Conservation (phyloP, 768 basidiomycete species). For the Leccinum imitatum region DNA sequence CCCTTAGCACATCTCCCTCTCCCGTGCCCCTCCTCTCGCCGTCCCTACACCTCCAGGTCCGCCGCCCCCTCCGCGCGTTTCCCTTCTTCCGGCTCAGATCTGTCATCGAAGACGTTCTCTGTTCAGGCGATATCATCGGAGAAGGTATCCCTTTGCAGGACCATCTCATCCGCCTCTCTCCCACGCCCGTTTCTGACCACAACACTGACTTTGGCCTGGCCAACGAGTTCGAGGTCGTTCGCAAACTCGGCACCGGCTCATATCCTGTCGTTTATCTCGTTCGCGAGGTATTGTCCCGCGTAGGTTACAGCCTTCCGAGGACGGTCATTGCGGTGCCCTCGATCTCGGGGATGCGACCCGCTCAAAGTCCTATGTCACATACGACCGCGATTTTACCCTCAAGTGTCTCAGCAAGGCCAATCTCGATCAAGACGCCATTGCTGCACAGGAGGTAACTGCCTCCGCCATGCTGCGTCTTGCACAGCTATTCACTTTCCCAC, state of each 20-base stretch:
- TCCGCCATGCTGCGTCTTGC: conserved; percentile 8
- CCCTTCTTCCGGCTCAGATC: conserved; percentile 30
- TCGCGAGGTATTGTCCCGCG: conserved; percentile 57
- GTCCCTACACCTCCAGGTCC: conserved; percentile 38
- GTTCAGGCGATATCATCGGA: conserved; percentile 71
- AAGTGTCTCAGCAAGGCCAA: conserved; percentile 96
- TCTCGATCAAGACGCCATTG: conserved; percentile 83
- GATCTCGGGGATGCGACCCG: conserved; percentile 46
- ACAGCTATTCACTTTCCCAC: conserved; percentile 9
- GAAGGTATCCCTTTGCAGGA: conserved; percentile 66
- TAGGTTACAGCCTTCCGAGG: conserved; percentile 42
- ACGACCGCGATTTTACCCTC: conserved; percentile 88
- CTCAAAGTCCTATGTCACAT: conserved; percentile 42
- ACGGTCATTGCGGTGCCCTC: conserved; percentile 54
- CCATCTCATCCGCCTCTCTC: conserved; percentile 63
- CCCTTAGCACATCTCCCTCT: conserved; percentile 32
- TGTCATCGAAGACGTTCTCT: conserved; percentile 52
- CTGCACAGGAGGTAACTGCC: conserved; percentile 78
- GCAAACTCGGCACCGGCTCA: conserved; percentile 82
- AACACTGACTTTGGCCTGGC: conserved; percentile 49
- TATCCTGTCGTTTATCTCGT: conserved; percentile 96
- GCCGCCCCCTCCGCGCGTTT: conserved; percentile 24
- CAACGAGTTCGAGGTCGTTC: conserved; percentile 78
- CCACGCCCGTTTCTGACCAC: conserved; percentile 32
- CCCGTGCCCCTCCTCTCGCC: conserved; percentile 34